Evolutionary conservation across 164 flowering plant genomes (phyloP), one percentile per base, ranked within the genome.

Genomic region (Stephania yunnanensis): DNA sequence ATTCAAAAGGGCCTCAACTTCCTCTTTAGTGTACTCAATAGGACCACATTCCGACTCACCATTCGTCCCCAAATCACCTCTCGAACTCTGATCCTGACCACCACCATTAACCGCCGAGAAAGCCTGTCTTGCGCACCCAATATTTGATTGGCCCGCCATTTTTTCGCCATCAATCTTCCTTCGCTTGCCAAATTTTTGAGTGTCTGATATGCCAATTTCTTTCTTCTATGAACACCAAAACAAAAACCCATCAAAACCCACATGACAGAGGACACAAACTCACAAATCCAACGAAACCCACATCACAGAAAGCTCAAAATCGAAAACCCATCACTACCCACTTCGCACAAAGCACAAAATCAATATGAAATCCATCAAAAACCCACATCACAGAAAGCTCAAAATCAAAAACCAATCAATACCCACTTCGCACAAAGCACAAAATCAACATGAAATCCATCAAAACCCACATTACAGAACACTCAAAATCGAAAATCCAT

Each of bases 1-100:
- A 74, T 77, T 87, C 79, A 95, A 66, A 66, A 95, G 82, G 1
- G 92, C 89, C 46, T 92, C 95, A 12, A 92, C 95, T 52, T 89
- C 98, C 76, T 95, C 97, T 74, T 80, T 87, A 0, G 89, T 87
- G 72, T 91, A 93, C 79, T 92, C 97, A 72, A 85, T 75, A 13
- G 77, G 75, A 12, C 89, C 89, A 78, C 85, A 84, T 17, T 93
- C 95, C 10, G 97, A 87, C 29, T 87, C 89, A 25, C 25, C 25
- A 82, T 45, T 81, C 66, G 25, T 81, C 52, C 88, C 86, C 64
- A 22, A 22, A 58, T 58, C 87, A 17, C 86, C 72, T 29, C 70
- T 72, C 6, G 73, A 80, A 25, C 75, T 72, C 6, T 73, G 80
- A 80, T 88, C 97, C 68, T 83, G 88, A 4, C 88, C 85, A 9